phyloP scores from a whole-genome alignment of 1,284 basidiomycete species.

The Butyriboletus appendiculatus region DNA sequence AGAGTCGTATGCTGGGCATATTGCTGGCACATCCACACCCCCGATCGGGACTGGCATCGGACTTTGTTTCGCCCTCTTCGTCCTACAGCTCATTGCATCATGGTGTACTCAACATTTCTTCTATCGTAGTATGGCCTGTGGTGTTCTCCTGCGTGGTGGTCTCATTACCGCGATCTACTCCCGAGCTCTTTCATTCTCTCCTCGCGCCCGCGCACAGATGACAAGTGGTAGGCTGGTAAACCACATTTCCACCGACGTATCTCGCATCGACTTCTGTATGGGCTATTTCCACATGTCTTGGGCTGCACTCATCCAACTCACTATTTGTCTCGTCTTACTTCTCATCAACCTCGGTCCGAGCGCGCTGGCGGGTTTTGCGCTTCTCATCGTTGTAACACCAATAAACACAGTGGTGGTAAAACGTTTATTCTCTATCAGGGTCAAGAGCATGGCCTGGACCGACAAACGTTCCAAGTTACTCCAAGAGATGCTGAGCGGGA shows the following conservation, averaged over 20 bases:
- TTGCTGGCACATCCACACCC: conserved; percentile 48
- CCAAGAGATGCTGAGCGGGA: conserved; percentile 83
- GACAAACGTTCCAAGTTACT: conserved; percentile 84
- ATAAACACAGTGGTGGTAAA: conserved; percentile 75
- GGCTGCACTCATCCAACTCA: conserved; percentile 73
- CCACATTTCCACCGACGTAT: conserved; percentile 92
- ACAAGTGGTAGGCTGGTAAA: conserved; percentile 89
- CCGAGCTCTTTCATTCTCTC: conserved; percentile 75
- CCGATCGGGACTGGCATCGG: conserved; percentile 75
- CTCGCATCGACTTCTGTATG: conserved; percentile 87
- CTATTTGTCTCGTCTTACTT: conserved; percentile 70
- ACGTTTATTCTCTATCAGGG: conserved; percentile 68
- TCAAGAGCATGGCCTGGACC: conserved; percentile 88
- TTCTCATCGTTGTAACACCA: conserved; percentile 72
- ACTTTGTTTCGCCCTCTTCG: conserved; percentile 69
- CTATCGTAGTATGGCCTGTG: conserved; percentile 69
- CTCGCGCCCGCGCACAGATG: conserved; percentile 80
- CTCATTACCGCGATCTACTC: conserved; percentile 90
- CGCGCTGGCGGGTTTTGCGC: conserved; percentile 81
- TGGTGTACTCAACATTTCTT: conserved; percentile 82
- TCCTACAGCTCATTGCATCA: conserved; percentile 69
- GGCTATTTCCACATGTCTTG: conserved; percentile 84
- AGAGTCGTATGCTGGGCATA: conserved; percentile 60
- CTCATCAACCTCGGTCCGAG: conserved; percentile 75
- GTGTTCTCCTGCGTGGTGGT: conserved; percentile 83